Conservation (phyloP, 2,329 filamentous ascomycete genomes). For the Cercospora zeina region DNA sequence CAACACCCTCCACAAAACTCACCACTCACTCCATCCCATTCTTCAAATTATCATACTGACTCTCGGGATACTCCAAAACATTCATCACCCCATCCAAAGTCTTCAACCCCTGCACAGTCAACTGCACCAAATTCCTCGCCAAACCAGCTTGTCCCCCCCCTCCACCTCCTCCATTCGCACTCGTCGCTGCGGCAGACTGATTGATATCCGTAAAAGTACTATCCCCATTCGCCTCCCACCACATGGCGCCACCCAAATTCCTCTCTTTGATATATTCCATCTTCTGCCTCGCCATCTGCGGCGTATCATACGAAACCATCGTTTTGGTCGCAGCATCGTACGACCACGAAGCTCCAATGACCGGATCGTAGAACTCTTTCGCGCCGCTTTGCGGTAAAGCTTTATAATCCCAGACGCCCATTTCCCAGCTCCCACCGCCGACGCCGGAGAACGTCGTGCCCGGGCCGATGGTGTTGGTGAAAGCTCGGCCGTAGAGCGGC, state of each 20-base stretch:
- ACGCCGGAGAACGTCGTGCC: conserved; percentile 69
- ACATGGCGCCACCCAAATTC: conserved; percentile 86
- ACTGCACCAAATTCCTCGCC: conserved; percentile 52
- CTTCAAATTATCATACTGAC: conserved; percentile 56
- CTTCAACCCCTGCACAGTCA: conserved; percentile 43
- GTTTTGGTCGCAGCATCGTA: conserved; percentile 64
- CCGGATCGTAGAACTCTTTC: conserved; percentile 62
- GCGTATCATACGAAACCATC: conserved; percentile 76
- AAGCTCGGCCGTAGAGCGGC: conserved; percentile 87
- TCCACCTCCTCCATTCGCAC: conserved; percentile 47
- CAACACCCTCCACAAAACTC: not conserved
- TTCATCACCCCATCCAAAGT: conserved; percentile 53
- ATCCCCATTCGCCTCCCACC: conserved; percentile 89
- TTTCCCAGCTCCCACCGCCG: conserved; percentile 79
- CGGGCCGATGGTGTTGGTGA: conserved; percentile 72
- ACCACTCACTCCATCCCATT: conserved; percentile 40
- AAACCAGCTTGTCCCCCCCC: not conserved
- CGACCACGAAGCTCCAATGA: conserved; percentile 72
- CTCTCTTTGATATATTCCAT: conserved; percentile 66
- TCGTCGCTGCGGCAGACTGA: conserved; percentile 21
- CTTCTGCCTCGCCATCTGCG: conserved; percentile 66
- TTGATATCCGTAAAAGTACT: conserved; percentile 26
- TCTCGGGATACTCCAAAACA: conserved; percentile 53
- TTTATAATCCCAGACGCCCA: conserved; percentile 86
- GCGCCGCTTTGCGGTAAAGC: conserved; percentile 68